Evolutionary conservation across 306 rosid genomes (phyloP), one percentile per base, ranked within the genome.

Genomic region (Prunus armeniaca): DNA sequence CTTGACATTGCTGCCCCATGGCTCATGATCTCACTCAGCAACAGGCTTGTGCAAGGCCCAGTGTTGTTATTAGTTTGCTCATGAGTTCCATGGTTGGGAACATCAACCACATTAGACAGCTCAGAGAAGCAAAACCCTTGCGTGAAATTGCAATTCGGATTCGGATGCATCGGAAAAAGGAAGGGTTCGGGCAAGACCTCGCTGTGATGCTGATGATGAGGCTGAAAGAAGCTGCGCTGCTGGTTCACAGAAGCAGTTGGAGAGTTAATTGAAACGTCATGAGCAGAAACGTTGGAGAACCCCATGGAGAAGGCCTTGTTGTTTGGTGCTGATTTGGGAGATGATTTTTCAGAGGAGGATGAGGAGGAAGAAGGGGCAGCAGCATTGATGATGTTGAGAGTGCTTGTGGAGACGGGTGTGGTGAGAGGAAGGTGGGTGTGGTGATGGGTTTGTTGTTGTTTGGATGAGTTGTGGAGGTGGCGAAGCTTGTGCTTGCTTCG

Each of bases 401-500:
- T 8, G 52, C 69, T 24, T 5, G 43, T 24, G 2, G 93, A 41
- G 0, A 77, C 27, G 10, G 72, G 46, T 14, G 81, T 67, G 2
- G 75, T 32, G n/a, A 14, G 46, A 45, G 73, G 82, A 30, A 79
- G 49, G 30, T 67, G 77, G 86, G 69, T 75, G 25, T 71, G 88
- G 54, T 19, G 47, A 73, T 54, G 81, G 27, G 58, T 56, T 3
- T 64, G 69, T 66, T 66, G 70, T 12, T 66, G 70, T 12, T 61
- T 60, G 65, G 65, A 12, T 60, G 10, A 60, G 77, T 60, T 60
- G 67, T 18, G 81, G 83, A 60, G 68, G 72, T 92, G 93, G 22
- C 97, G 93, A 76, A 95, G 98, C 82, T 92, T 95, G 89, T 90
- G 97, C n/a, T 95, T 95, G 92, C 96, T 90, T 76, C 98, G 85